phyloP scores from a whole-genome alignment of 495 filamentous ascomycete species.

The Beverwykella pulmonaria region DNA sequence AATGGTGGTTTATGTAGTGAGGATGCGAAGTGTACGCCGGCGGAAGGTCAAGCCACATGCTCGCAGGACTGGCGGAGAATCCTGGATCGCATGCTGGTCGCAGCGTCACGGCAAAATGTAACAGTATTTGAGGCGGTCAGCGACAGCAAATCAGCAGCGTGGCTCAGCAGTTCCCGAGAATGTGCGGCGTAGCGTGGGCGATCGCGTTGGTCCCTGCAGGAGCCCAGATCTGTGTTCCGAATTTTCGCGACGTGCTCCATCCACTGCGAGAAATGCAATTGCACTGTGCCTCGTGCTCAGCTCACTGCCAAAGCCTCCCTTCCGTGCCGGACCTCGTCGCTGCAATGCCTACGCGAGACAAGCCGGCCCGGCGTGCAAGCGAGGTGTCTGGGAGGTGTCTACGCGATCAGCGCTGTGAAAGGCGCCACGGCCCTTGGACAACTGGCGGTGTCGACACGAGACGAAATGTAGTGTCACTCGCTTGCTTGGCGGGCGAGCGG shows the following conservation, averaged over 20 bases:
- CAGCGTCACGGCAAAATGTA: neutral
- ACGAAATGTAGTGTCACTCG: neutral
- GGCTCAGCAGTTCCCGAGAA: neutral
- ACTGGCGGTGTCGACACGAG: constrained; percentile 32
- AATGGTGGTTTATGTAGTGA: neutral
- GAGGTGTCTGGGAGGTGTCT: neutral
- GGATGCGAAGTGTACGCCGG: no score
- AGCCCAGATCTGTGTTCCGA: constrained; percentile 30
- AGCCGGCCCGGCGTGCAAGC: neutral
- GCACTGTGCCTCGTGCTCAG: neutral
- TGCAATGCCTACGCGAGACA: neutral
- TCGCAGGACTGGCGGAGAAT: neutral
- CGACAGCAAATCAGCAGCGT: neutral
- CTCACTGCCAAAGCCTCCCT: neutral
- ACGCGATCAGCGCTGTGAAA: neutral
- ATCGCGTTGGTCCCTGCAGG: constrained; percentile 33
- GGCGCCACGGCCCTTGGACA: constrained; percentile 3
- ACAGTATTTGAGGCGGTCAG: neutral
- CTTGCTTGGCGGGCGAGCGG: constrained; percentile 23
- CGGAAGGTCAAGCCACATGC: constrained; percentile 3
- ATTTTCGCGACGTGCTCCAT: constrained; percentile 6
- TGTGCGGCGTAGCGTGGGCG: constrained; percentile 13
- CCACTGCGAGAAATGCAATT: neutral
- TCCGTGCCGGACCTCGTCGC: neutral
- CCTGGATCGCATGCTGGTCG: neutral